phyloP scores from a whole-genome alignment of 371 early-diverging fungal genomes.

The Lichtheimia hyalospora region DNA sequence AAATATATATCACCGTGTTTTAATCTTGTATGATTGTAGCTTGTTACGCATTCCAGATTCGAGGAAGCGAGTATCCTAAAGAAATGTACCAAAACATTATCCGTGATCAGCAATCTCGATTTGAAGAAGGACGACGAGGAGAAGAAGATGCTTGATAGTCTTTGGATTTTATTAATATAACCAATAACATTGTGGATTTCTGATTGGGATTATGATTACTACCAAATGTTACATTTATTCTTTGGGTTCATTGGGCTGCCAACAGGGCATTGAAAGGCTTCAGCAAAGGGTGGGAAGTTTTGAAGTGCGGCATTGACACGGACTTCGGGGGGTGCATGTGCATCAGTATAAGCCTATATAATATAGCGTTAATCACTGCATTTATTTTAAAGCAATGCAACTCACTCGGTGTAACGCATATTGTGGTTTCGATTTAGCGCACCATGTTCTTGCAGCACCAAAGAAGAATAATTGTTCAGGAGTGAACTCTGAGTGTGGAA shows the following conservation, averaged over 20 bases:
- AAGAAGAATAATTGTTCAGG: slow-evolving; percentile 55
- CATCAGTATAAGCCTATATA: slow-evolving; percentile 40
- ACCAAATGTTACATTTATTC: slow-evolving; percentile 55
- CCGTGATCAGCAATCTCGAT: slow-evolving; percentile 31
- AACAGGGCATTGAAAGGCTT: slow-evolving; percentile 61
- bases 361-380: background rate
- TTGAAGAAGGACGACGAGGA: slow-evolving; percentile 21
- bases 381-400: background rate
- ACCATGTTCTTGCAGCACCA: slow-evolving; percentile 54
- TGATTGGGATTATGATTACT: slow-evolving; percentile 1
- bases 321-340: slow-evolving; percentile 56
- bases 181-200: too few species aligned
- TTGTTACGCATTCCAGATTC: slow-evolving; percentile 40
- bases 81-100: slow-evolving; percentile 40
- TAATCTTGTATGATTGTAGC: slow-evolving; percentile 13
- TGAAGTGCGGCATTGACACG: slow-evolving; percentile 65
- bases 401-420: slow-evolving; percentile 9
- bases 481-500: slow-evolving; percentile 55
- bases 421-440: slow-evolving; percentile 36
- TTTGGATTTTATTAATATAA: too few species aligned
- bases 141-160: background rate
- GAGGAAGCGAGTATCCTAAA: slow-evolving; percentile 44
- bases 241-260: slow-evolving; percentile 56
- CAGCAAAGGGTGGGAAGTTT: slow-evolving; percentile 60
- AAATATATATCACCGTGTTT: background rate